Conservation (phyloP, 345 rosid genomes). For the Murraya paniculata region DNA sequence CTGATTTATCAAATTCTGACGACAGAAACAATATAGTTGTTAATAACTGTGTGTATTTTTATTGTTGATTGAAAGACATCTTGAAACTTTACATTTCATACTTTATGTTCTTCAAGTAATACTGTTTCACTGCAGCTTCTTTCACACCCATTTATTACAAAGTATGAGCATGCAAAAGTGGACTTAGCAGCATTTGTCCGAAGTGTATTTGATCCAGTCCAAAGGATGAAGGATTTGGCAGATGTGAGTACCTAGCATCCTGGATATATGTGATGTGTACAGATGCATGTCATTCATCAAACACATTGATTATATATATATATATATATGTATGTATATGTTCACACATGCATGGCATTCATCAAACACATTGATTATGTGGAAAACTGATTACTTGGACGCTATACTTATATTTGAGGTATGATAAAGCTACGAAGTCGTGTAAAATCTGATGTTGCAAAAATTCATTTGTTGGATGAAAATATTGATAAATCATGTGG, state of each 20-base stretch:
- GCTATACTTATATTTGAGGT: too few species aligned
- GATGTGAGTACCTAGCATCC: conserved; percentile 85
- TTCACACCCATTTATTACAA: conserved; percentile 77
- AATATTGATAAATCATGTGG: too few species aligned
- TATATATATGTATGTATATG: neutral
- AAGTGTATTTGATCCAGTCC: conserved; percentile 80
- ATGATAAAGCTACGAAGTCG: too few species aligned
- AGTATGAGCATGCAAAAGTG: conserved; percentile 49
- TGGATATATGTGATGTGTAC: too few species aligned
- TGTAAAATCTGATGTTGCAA: too few species aligned
- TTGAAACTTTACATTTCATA: conserved; percentile 2
- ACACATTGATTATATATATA: too few species aligned
- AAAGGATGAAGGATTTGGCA: conserved; percentile 87
- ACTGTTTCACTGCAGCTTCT: conserved; percentile 63
- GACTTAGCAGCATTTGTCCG: conserved; percentile 77
- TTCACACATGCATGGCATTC: neutral
- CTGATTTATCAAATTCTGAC: neutral
- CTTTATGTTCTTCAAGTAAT: conserved; percentile 20
- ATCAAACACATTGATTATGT: neutral
- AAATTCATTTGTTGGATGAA: too few species aligned
- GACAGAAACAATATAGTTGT: neutral
- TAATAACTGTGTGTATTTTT: neutral
- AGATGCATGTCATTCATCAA: too few species aligned
- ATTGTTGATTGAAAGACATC: neutral
- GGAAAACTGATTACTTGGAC: too few species aligned